A percentile compares a stretch with the other conserved stretches of the same genome.
Conservation (phyloP, 768 basidiomycete genomes). For the Asterophora parasitica region DNA sequence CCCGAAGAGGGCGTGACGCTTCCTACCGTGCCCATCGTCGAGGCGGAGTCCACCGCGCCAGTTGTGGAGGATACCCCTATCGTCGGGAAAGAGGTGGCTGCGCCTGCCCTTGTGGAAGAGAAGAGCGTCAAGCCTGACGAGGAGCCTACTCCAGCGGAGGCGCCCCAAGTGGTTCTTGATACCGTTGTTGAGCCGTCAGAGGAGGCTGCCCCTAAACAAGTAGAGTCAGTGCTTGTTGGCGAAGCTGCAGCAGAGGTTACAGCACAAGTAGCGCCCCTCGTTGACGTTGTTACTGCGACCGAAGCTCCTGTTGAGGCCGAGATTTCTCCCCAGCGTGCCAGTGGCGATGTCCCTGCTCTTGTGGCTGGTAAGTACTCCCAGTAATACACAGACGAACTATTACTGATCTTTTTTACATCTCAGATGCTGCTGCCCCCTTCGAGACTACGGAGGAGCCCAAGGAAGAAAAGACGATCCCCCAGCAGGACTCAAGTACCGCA, state of each 20-base stretch:
- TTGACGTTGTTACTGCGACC: not conserved
- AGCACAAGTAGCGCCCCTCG: no score
- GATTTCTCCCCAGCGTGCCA: not conserved
- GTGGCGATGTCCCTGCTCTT: no score
- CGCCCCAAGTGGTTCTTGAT: not conserved
- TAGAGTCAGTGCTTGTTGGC: not conserved
- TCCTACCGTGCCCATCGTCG: constrained; percentile 5
- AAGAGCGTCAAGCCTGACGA: not conserved
- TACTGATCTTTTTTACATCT: not conserved
- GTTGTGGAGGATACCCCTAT: not conserved
- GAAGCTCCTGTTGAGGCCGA: not conserved
- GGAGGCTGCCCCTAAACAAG: not conserved
- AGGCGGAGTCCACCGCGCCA: not conserved
- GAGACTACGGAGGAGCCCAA: not conserved
- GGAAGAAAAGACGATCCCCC: not conserved
- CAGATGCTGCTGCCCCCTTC: not conserved
- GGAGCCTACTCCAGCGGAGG: not conserved
- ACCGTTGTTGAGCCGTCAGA: not conserved
- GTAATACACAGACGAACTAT: not conserved
- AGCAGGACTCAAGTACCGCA: not conserved
- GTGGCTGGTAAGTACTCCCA: not conserved
- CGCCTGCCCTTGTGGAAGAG: not conserved
- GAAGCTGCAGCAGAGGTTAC: not conserved
- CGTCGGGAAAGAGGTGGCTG: not conserved
- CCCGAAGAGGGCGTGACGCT: constrained; percentile 6